Base-by-base conservation (phyloP, 345 rosid species). In the Eucalyptus marginata region DNA sequence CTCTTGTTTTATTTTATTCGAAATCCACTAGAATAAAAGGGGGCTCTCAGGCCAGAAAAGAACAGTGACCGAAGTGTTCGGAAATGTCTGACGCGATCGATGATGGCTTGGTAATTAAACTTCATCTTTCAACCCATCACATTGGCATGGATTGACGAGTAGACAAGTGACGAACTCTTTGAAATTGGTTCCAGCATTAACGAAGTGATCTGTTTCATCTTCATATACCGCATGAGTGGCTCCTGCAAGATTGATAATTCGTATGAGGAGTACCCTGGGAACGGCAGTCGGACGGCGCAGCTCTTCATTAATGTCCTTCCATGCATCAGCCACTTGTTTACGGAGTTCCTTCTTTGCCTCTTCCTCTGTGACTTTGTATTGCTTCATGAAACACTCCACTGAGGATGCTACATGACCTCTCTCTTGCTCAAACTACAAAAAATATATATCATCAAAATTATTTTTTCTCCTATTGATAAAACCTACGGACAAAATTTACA, bases 231-330 rank as follows among this genome's bases (percentile, higher is more conserved):
- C 90, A 36, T 90, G 91, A 13, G 85, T 71, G 15, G 64, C 88
- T 4, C 91, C 66, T 1, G 90, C 52, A 18, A 88, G 13, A 47
- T 91, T 90, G 62, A 93, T 88, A 33, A 92, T 49, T 2, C 89
- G n/a, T 7, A 14, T 46, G 4, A 92, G 92, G 27, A 90, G 68
- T 11, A 86, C 79, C 90, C n/a, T 88, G 7, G 90, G 90, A 52
- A 89, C 4, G 1, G n/a, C 49, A 44, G 84, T 83, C 47, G 88
- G 90, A 16, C 81, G 13, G 29, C 47, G 80, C 31, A 85, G n/a
- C 44, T 51, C 93, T 24, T 90, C 64, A 43, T 91, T 93, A 17
- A 89, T 64, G 40, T 87, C 89, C 25, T 91, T 90, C 93, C 93
- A 93, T 7, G 86, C 88, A 76, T 88, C 66, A 2, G 27, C 83